Conservation (phyloP, 805 yeast genomes). For the Ogataea naganishii region DNA sequence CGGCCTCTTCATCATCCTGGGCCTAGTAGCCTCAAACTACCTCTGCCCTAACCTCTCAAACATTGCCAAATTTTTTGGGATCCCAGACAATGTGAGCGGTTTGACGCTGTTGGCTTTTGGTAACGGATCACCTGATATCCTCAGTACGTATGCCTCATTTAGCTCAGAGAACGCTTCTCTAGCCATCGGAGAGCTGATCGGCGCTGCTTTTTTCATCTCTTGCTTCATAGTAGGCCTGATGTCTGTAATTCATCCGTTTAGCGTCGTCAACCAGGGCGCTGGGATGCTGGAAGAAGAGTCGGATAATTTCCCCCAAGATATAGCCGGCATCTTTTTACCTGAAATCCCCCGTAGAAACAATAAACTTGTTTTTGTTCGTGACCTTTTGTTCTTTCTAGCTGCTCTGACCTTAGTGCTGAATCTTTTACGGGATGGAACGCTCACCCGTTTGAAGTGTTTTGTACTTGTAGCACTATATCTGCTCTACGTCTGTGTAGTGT, state of each 20-base stretch:
- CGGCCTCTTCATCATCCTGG: slow-evolving; percentile 55
- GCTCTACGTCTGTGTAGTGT: slow-evolving; percentile 46
- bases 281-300: neutral
- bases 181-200: slow-evolving; percentile 86
- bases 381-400: slow-evolving; percentile 46
- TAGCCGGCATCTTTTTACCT: too few species aligned
- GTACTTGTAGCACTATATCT: slow-evolving; percentile 49
- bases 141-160: slow-evolving; percentile 79
- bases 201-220: slow-evolving; percentile 78
- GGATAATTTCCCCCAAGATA: too few species aligned
- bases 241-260: slow-evolving; percentile 59
- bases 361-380: slow-evolving; percentile 47
- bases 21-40: slow-evolving; percentile 76
- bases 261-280: too few species aligned
- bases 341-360: too few species aligned
- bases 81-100: slow-evolving; percentile 82
- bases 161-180: slow-evolving; percentile 55
- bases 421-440: slow-evolving; percentile 41
- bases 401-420: slow-evolving; percentile 40
- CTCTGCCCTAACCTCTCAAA: slow-evolving; percentile 75
- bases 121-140: slow-evolving; percentile 86
- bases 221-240: slow-evolving; percentile 76
- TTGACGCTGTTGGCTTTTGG: slow-evolving; percentile 86
- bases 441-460: slow-evolving; percentile 46
- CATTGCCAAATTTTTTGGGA: slow-evolving; percentile 50